Evolutionary conservation across 176 grass and related monocot genomes (phyloP).

Genomic region (Aegilops speltoides): DNA sequence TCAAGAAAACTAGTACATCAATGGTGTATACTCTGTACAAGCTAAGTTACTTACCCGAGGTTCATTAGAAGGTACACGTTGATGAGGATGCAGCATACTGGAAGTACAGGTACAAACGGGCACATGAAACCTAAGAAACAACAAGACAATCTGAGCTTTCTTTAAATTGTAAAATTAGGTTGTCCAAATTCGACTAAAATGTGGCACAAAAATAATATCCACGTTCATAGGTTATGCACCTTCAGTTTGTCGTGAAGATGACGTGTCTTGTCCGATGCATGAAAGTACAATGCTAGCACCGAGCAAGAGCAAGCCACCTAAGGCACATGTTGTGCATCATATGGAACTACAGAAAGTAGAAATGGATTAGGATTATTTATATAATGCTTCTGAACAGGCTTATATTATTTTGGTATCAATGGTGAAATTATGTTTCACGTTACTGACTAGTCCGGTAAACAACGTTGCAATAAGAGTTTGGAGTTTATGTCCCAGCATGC

Average conservation of each 20-base stretch:
- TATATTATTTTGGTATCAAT: not conserved
- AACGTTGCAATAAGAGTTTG: not conserved
- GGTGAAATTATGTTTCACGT: not conserved
- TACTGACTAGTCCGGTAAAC: not conserved
- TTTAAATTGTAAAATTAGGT: slow-evolving; percentile 9
- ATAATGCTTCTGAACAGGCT: not conserved
- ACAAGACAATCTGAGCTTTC: slow-evolving; percentile 1
- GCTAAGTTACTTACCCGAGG: slow-evolving; percentile 42
- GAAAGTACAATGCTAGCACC: slow-evolving; percentile 37
- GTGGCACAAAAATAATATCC: not conserved
- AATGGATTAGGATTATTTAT: not conserved
- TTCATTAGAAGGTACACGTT: slow-evolving; percentile 79
- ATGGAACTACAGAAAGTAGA: slow-evolving; percentile 41
- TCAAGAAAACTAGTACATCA: not conserved
- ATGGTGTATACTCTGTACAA: not conserved
- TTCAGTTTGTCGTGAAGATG: slow-evolving; percentile 38
- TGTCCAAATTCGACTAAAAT: not conserved
- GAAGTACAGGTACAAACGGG: slow-evolving; percentile 77
- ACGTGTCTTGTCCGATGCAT: slow-evolving; percentile 50
- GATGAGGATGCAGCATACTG: slow-evolving; percentile 69
- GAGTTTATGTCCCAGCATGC: not conserved
- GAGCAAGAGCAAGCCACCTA: slow-evolving; percentile 45
- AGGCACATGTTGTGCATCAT: slow-evolving; percentile 18
- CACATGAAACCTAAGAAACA: slow-evolving; percentile 68
- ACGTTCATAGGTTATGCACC: slow-evolving; percentile 34